Conservation (phyloP, 768 basidiomycete species). For the Boletus rubroflammeus region DNA sequence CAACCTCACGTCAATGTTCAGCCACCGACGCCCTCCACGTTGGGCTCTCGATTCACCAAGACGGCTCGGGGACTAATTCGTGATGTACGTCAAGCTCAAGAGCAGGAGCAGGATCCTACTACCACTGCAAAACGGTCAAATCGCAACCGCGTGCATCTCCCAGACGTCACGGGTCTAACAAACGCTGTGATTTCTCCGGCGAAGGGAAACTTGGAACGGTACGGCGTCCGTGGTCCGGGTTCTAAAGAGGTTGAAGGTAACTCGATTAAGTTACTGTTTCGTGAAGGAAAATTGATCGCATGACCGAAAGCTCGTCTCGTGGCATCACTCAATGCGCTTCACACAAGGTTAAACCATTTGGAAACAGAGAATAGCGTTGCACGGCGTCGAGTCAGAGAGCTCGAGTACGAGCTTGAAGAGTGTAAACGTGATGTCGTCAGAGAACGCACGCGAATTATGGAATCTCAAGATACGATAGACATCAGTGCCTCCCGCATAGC, state of each 20-base stretch:
- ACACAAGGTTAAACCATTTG: conserved; percentile 64
- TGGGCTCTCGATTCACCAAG: conserved; percentile 55
- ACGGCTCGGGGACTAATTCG: conserved; percentile 53
- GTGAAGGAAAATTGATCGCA: neutral
- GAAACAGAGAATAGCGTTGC: conserved; percentile 83
- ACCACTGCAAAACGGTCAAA: too few relatives aligned
- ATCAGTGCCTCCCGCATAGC: conserved; percentile 12
- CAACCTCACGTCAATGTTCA: conserved; percentile 53
- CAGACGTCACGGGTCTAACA: conserved; percentile 83
- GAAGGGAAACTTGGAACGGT: conserved; percentile 50
- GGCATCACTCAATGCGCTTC: conserved; percentile 58
- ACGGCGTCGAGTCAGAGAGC: conserved; percentile 75
- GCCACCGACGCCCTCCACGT: conserved; percentile 58
- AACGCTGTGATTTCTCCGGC: conserved; percentile 74
- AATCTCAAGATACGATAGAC: conserved; percentile 44
- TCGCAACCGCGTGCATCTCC: conserved; percentile 53
- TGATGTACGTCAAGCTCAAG: conserved; percentile 48
- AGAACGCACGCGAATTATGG: conserved; percentile 63
- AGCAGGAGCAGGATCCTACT: too few relatives aligned
- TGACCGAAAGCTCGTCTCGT: conserved; percentile 51
- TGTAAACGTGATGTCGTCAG: conserved; percentile 74
- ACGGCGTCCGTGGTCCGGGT: conserved; percentile 43
- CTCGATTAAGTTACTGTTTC: conserved; percentile 5
- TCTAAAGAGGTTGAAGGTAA: conserved; percentile 66
- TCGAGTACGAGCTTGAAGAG: conserved; percentile 82